Percentiles rank a stretch among this genome's conserved stretches.
Conservation (phyloP, 768 basidiomycete species). For the Sporobolomyces phaffii region DNA sequence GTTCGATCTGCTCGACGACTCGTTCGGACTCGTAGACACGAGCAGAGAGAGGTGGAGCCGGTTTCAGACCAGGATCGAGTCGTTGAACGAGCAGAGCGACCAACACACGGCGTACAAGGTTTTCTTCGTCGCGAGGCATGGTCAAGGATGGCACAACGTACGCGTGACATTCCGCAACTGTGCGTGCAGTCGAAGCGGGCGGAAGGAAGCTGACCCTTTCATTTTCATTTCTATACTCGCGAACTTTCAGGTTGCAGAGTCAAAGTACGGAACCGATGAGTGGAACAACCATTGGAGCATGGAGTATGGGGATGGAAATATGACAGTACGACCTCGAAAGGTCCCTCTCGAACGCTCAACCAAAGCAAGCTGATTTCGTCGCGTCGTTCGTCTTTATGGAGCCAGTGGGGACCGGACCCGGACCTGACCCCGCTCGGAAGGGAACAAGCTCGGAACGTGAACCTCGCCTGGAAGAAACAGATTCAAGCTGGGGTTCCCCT, state of each 20-base stretch:
- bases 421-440: slow-evolving; percentile 38
- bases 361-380: too few species aligned
- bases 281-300: slow-evolving; percentile 43
- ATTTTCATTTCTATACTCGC: background rate
- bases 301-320: slow-evolving; percentile 39
- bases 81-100: slow-evolving; percentile 37
- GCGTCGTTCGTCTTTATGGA: too few species aligned
- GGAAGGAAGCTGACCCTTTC: background rate
- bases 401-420: slow-evolving; percentile 44
- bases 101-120: slow-evolving; percentile 42
- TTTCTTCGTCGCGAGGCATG: slow-evolving; percentile 41
- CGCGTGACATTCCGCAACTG: background rate
- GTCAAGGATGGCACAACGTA: slow-evolving; percentile 42
- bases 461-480: slow-evolving; percentile 36
- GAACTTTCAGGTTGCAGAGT: slow-evolving; percentile 25
- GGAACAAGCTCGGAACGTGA: slow-evolving; percentile 34
- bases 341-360: too few species aligned
- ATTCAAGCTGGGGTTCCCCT: slow-evolving; percentile 30
- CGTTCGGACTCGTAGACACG: slow-evolving; percentile 32
- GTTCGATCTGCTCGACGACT: slow-evolving; percentile 13
- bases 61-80: slow-evolving; percentile 28
- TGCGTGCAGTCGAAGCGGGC: background rate
- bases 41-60: slow-evolving; percentile 32
- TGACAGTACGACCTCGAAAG: slow-evolving; percentile 25
- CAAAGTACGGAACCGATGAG: slow-evolving; percentile 32